These are phyloP conservation scores for Ceratocystis harringtonii DNA, from an alignment of 2,329 filamentous ascomycete species.

Conservation along the genomic window DNA sequence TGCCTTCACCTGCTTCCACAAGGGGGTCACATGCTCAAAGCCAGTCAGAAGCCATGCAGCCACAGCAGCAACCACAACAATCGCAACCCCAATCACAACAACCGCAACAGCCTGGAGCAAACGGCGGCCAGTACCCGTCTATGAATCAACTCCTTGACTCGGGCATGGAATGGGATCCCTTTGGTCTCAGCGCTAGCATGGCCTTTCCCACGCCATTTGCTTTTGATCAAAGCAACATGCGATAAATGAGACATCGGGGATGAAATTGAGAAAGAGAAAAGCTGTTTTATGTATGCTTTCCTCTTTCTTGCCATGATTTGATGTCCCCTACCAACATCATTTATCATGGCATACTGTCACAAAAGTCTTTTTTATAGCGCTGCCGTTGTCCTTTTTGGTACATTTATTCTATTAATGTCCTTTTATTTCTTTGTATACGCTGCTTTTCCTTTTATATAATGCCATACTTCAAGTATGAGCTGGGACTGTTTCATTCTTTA, in stretches of 20 bases:
- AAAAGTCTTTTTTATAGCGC: too few relatives aligned
- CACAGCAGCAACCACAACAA: slow-evolving; percentile 24
- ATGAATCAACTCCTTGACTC: slow-evolving; percentile 56
- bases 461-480: too few relatives aligned
- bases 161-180: slow-evolving; percentile 82
- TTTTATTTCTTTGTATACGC: too few relatives aligned
- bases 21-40: slow-evolving; percentile 26
- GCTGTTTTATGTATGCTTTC: too few relatives aligned
- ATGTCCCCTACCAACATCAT: too few relatives aligned
- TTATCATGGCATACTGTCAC: too few relatives aligned
- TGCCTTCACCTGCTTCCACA: slow-evolving; percentile 34
- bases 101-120: slow-evolving; percentile 21
- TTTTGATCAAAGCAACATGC: slow-evolving; percentile 48
- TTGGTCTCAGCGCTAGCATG: slow-evolving; percentile 87
- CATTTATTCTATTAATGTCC: too few relatives aligned
- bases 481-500: not conserved
- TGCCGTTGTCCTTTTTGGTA: too few relatives aligned
- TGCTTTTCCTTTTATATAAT: not conserved
- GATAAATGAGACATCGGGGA: slow-evolving; percentile 22
- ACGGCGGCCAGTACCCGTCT: slow-evolving; percentile 38
- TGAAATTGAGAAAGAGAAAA: too few relatives aligned
- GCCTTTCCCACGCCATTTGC: slow-evolving; percentile 76
- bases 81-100: slow-evolving; percentile 18
- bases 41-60: slow-evolving; percentile 22
- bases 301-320: too few relatives aligned